phyloP scores from a whole-genome alignment of 306 rosid species.

The Begonia fuchsioides region DNA sequence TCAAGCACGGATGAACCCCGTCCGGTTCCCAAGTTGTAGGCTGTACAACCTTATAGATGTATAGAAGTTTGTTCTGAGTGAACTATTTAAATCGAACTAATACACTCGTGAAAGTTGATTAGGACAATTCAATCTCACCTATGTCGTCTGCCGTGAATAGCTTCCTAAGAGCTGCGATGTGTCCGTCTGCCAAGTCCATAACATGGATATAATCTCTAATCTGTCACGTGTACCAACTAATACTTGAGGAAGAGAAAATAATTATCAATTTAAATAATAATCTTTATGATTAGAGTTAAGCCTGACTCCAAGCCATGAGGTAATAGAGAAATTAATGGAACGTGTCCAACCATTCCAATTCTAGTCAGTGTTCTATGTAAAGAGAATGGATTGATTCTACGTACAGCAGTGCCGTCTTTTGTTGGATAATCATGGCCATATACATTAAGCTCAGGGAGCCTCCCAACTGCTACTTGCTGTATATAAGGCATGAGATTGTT shows the following conservation, averaged over 20 bases:
- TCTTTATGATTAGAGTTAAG: no score
- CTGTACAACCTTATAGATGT: constrained; percentile 50
- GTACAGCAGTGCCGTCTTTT: constrained; percentile 73
- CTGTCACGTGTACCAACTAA: constrained; percentile 17
- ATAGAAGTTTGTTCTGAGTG: not conserved
- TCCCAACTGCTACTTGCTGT: constrained; percentile 89
- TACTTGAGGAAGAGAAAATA: no score
- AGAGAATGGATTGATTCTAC: constrained; percentile 13
- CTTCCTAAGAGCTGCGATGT: constrained; percentile 80
- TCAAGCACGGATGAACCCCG: constrained; percentile 80
- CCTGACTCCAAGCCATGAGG: no score
- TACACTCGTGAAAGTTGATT: no score
- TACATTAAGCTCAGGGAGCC: constrained; percentile 77
- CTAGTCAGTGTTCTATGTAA: not conserved
- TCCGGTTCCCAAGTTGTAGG: constrained; percentile 89
- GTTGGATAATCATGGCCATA: constrained; percentile 84
- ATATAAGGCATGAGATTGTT: constrained; percentile 94
- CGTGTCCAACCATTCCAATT: no score
- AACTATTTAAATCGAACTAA: no score
- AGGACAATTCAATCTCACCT: constrained; percentile 18
- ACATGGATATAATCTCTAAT: constrained; percentile 94
- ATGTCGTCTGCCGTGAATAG: constrained; percentile 50
- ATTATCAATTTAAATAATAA: no score
- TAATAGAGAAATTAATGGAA: no score
- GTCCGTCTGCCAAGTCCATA: constrained; percentile 99